Conservation (phyloP, 208 protist genomes). For the Phytomonas francai region DNA sequence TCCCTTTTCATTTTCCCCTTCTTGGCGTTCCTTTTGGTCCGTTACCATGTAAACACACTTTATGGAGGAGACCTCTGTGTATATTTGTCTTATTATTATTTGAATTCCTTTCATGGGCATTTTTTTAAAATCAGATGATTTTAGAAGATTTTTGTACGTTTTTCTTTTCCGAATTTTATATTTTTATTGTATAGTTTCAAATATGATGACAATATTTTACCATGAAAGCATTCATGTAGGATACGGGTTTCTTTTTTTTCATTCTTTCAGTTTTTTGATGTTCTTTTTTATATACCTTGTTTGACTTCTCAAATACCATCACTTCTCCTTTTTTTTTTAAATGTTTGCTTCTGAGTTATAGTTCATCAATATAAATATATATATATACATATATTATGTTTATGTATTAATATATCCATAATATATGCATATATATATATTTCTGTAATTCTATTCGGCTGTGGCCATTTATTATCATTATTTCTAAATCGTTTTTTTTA, state of each 20-base stretch:
- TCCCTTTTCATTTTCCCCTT: neutral
- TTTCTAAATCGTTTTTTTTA: slow-evolving; percentile 11
- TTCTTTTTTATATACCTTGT: slow-evolving; percentile 16
- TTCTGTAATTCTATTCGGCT: slow-evolving; percentile 17
- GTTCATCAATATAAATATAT: neutral
- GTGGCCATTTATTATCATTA: slow-evolving; percentile 18
- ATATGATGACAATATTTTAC: slow-evolving; percentile 2
- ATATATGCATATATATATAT: slow-evolving; percentile 10
- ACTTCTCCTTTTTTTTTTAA: slow-evolving; percentile 13
- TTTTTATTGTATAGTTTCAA: slow-evolving; percentile 6
- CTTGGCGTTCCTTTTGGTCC: neutral
- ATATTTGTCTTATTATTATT: slow-evolving; percentile 7
- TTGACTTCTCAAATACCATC: slow-evolving; percentile 9
- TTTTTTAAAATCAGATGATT: neutral
- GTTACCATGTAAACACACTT: neutral
- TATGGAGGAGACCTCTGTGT: neutral
- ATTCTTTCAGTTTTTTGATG: slow-evolving; percentile 11
- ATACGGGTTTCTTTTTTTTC: slow-evolving; percentile 10
- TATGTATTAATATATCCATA: neutral
- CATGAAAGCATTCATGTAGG: slow-evolving; percentile 3
- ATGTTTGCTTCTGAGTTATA: neutral
- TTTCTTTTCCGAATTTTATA: slow-evolving; percentile 3
- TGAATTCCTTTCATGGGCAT: neutral
- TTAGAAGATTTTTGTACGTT: neutral
- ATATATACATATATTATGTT: slow-evolving; percentile 7